Evolutionary conservation across 257 asterid genomes (phyloP).

Genomic region (Lantana camara): DNA sequence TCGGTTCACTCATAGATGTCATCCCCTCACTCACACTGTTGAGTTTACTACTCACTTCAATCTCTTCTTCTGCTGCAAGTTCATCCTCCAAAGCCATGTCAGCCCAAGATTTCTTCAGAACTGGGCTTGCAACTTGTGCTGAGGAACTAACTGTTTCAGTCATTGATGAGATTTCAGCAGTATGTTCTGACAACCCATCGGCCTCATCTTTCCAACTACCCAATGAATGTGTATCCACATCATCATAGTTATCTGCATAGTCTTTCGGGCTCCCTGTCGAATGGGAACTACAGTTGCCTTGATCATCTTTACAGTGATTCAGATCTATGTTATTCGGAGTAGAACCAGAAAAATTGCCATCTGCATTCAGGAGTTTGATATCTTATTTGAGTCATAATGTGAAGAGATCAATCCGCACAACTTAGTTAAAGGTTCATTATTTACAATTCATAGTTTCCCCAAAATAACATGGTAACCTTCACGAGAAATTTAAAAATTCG

Average conservation of each 20-base stretch:
- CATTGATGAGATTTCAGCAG: conserved; percentile 35
- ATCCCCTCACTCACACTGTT: conserved; percentile 34
- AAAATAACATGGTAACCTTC: neutral
- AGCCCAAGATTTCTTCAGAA: conserved; percentile 82
- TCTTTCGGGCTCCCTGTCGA: conserved; percentile 53
- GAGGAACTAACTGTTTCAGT: conserved; percentile 39
- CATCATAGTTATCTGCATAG: conserved; percentile 46
- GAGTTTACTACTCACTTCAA: conserved; percentile 28
- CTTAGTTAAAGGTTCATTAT: neutral
- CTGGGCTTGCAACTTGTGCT: conserved; percentile 37
- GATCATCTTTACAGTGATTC: conserved; percentile 39
- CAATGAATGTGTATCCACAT: conserved; percentile 59
- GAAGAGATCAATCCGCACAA: neutral
- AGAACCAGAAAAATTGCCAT: conserved; percentile 32
- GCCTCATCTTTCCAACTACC: conserved; percentile 77
- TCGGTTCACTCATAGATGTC: conserved; percentile 37
- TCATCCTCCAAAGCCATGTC: conserved; percentile 96
- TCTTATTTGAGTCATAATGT: neutral
- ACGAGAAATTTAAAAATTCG: neutral
- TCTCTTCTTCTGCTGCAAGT: conserved; percentile 52
- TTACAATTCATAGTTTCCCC: neutral
- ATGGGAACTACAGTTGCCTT: conserved; percentile 43
- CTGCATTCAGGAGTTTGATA: conserved; percentile 37
- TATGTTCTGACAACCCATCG: conserved; percentile 40
- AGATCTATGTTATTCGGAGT: conserved; percentile 29